Conservation (phyloP, 768 basidiomycete species). For the Tricholoma sp. region DNA sequence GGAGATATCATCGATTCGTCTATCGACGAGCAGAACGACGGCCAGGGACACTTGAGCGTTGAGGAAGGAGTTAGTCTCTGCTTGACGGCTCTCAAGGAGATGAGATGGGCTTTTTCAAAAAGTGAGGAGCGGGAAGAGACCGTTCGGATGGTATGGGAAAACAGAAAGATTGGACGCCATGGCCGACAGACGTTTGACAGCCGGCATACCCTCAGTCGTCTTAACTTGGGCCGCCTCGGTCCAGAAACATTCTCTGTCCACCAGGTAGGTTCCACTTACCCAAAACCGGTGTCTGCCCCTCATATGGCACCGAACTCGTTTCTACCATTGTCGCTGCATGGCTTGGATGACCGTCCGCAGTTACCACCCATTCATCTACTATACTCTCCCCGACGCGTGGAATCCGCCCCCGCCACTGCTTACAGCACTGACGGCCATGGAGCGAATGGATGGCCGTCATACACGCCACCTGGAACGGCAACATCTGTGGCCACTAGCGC, state of each 20-base stretch:
- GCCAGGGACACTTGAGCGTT: conserved; percentile 21
- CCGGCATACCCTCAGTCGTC: conserved; percentile 9
- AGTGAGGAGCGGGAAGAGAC: conserved; percentile 68
- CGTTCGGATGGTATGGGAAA: conserved; percentile 49
- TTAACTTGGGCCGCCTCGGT: conserved; percentile 2
- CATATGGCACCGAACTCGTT: conserved; percentile 16
- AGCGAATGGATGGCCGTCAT: conserved; percentile 50
- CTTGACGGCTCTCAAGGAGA: conserved; percentile 69
- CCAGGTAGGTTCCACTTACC: conserved; percentile 4
- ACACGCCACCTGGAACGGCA: conserved; percentile 58
- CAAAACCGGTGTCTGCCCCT: conserved; percentile 12
- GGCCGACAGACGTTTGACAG: conserved; percentile 11
- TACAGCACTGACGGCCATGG: conserved; percentile 45
- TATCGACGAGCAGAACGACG: conserved; percentile 28
- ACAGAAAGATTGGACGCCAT: conserved; percentile 29
- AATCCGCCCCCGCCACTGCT: conserved; percentile 50
- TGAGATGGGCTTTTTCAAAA: conserved; percentile 79
- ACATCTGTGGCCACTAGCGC: conserved; percentile 45
- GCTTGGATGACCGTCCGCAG: conserved; percentile 35
- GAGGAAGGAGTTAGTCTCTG: conserved; percentile 54
- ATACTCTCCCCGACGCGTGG: conserved; percentile 33
- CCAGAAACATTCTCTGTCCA: conserved; percentile 8
- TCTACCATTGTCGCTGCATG: conserved; percentile 13
- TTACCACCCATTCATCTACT: conserved; percentile 41
- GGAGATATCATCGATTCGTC: conserved; percentile 30